Evolutionary conservation across 305 asterid genomes (phyloP).

Genomic region (Plantago coronopus): DNA sequence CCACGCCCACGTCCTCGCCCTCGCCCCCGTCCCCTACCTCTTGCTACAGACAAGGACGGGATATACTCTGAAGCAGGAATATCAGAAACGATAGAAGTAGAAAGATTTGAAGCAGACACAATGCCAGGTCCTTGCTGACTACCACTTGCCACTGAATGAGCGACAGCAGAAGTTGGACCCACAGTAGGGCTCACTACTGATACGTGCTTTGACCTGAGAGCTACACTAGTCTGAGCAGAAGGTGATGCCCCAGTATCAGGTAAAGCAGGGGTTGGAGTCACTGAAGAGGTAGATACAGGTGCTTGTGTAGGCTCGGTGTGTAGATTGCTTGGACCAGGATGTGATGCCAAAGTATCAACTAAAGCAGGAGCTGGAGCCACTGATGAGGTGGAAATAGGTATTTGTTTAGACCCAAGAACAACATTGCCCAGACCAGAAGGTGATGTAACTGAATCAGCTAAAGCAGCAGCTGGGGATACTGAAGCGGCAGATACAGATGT

Average conservation of each 20-base stretch:
- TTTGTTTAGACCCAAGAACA: too few species aligned
- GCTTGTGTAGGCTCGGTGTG: background rate
- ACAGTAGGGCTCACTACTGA: constrained; percentile 24
- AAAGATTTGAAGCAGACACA: constrained; percentile 31
- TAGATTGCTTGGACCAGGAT: constrained; percentile 7
- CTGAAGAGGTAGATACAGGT: constrained; percentile 2
- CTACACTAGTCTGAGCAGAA: constrained; percentile 19
- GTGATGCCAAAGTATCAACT: constrained; percentile 5
- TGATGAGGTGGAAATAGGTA: background rate
- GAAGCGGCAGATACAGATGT: background rate
- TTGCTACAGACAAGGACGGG: constrained; percentile 39
- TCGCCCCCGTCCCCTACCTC: constrained; percentile 62
- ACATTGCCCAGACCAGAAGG: constrained; percentile 7
- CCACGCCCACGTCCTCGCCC: constrained; percentile 44
- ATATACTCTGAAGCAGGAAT: constrained; percentile 32
- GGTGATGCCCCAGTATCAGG: constrained; percentile 33
- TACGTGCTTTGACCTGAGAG: constrained; percentile 21
- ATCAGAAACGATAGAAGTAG: constrained; percentile 34
- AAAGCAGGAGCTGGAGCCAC: constrained; percentile 2
- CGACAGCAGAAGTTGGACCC: constrained; percentile 32
- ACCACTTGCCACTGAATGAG: constrained; percentile 30
- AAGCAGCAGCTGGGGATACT: background rate
- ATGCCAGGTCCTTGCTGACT: constrained; percentile 27
- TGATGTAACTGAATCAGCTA: background rate
- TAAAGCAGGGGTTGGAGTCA: constrained; percentile 28